Conservation (phyloP, 352 stramenopile genomes). For the Pythium vanterpoolii region DNA sequence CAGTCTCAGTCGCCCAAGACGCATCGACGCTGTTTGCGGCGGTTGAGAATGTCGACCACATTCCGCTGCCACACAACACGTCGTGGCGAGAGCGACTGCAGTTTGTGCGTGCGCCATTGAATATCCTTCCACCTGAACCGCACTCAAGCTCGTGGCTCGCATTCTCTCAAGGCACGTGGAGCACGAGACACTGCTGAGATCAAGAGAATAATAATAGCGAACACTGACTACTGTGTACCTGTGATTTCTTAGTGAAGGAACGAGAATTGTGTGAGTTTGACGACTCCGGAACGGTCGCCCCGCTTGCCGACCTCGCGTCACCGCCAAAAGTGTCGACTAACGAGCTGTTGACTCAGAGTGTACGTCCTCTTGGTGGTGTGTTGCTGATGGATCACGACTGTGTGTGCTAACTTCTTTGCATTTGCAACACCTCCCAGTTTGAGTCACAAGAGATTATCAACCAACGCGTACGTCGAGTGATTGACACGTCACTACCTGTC, state of each 20-base stretch:
- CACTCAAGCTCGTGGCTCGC: not conserved
- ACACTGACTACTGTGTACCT: not conserved
- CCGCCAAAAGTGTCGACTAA: conserved; percentile 4
- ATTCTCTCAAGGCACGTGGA: conserved; percentile 3
- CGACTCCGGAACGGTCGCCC: not conserved
- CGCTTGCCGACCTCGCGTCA: not conserved
- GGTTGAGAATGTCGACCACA: not conserved
- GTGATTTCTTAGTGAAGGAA: conserved; percentile 7
- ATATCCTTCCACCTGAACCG: conserved; percentile 19
- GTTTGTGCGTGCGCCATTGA: conserved; percentile 21
- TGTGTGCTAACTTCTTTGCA: not conserved
- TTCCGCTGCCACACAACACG: conserved; percentile 25
- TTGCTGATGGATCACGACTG: not conserved
- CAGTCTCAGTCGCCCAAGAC: conserved; percentile 1
- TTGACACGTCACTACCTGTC: conserved; percentile 28
- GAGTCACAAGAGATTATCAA: conserved; percentile 33
- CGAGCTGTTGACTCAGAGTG: conserved; percentile 7
- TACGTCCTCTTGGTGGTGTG: not conserved
- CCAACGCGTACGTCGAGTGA: conserved; percentile 24
- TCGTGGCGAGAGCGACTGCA: conserved; percentile 25
- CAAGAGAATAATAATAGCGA: too few relatives aligned
- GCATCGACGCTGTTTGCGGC: not conserved
- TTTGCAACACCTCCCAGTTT: conserved; percentile 6
- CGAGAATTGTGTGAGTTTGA: conserved; percentile 10
- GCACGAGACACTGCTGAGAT: not conserved